A percentile compares a stretch with the other conserved stretches of the same genome.
Evolutionary conservation across 2,329 filamentous ascomycete species (phyloP).

Genomic region (Aspergillus latus): DNA sequence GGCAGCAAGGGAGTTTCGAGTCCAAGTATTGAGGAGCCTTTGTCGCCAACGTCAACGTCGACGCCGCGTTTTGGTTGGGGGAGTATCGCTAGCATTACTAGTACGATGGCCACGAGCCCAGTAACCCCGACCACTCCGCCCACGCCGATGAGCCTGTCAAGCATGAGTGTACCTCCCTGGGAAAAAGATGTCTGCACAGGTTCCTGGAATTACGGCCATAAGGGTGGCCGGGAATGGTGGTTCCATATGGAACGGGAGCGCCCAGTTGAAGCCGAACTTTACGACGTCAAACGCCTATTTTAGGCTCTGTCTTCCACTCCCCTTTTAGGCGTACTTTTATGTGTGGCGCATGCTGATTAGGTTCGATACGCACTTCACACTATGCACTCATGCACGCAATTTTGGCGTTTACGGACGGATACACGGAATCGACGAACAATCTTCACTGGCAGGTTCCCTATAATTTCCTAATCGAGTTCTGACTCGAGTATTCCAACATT

Average conservation of each 20-base stretch:
- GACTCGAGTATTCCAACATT: not conserved
- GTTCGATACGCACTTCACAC: not conserved
- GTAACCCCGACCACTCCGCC: slow-evolving; percentile 33
- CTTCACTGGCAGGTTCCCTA: slow-evolving; percentile 1
- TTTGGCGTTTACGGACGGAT: slow-evolving; percentile 6
- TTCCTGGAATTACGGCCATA: slow-evolving; percentile 44
- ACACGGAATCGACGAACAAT: not conserved
- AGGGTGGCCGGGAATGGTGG: slow-evolving; percentile 46
- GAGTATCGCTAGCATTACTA: slow-evolving; percentile 34
- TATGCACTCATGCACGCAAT: not conserved
- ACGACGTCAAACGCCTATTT: slow-evolving; percentile 37
- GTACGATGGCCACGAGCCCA: slow-evolving; percentile 28
- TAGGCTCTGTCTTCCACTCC: slow-evolving; percentile 18
- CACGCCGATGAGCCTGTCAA: slow-evolving; percentile 32
- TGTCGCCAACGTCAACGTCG: slow-evolving; percentile 31
- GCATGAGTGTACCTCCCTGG: slow-evolving; percentile 36
- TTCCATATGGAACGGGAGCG: slow-evolving; percentile 47
- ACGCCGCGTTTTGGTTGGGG: slow-evolving; percentile 38
- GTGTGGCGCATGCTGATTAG: not conserved
- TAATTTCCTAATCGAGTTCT: not conserved
- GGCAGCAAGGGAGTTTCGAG: slow-evolving; percentile 25
- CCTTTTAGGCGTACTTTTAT: not conserved
- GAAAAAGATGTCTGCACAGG: slow-evolving; percentile 46
- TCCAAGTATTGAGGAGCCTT: slow-evolving; percentile 30
- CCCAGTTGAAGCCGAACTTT: slow-evolving; percentile 32